Conservation (phyloP, 2,329 filamentous ascomycete species). For the Phaeosphaeria sp. region DNA sequence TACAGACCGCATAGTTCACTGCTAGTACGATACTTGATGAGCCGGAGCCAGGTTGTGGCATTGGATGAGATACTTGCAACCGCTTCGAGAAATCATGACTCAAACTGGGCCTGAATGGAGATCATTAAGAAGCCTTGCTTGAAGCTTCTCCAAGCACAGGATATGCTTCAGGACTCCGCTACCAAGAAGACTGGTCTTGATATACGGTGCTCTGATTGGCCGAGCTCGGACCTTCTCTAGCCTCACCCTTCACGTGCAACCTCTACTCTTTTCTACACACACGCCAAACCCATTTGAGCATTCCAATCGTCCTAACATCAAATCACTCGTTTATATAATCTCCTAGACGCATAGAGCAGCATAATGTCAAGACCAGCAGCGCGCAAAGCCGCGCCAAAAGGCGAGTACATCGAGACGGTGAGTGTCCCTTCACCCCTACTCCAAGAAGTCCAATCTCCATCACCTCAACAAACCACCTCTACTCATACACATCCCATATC, state of each 20-base stretch:
- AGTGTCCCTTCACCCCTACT: not conserved
- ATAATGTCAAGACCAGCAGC: constrained; percentile 53
- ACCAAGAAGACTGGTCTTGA: not conserved
- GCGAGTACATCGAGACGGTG: constrained; percentile 97
- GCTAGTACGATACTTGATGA: not conserved
- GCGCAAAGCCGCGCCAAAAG: constrained; percentile 71
- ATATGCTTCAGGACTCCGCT: not conserved
- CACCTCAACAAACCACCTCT: not conserved
- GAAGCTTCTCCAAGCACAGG: not conserved
- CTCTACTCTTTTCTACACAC: not conserved
- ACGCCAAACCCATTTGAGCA: not conserved
- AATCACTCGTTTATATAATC: not conserved
- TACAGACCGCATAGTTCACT: not conserved
- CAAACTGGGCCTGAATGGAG: not conserved
- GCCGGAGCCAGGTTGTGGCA: no score
- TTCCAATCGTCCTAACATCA: not conserved
- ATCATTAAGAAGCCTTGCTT: not conserved
- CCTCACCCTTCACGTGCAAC: constrained; percentile 2
- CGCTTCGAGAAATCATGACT: not conserved
- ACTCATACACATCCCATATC: not conserved
- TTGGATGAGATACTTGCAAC: not conserved
- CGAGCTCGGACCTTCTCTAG: constrained; percentile 6
- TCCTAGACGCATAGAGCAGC: not conserved
- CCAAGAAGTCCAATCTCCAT: not conserved
- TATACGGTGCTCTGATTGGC: constrained; percentile 17